Evolutionary conservation across 768 basidiomycete genomes (phyloP), one percentile per base, ranked within the genome.

Genomic region (Russula vinacea): DNA sequence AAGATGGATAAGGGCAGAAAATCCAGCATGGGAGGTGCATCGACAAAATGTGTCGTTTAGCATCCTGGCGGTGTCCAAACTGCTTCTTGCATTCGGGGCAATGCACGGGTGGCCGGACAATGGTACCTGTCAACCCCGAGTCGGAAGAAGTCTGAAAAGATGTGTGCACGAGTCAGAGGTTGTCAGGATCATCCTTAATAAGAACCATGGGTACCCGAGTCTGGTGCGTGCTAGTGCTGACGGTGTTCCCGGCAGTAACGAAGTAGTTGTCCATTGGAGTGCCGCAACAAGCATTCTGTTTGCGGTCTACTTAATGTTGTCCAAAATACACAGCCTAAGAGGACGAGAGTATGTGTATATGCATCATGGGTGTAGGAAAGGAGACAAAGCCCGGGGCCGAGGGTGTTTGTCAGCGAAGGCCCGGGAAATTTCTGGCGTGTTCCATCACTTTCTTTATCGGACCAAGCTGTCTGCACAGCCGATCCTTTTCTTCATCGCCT

Each of bases 401-500:
- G 19, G 10, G 37, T n/a, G 42, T 66, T 62, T 67, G 65, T 61
- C 55, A 67, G 42, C 58, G 22, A n/a, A 39, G 49, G 9, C 22
- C 44, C 70, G 70, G 71, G 71, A 63, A 71, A 67, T 56, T 82
- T 81, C 79, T 70, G 65, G 67, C 54, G 69, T 57, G 53, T 81
- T 78, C 78, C 64, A 78, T 73, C 71, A 72, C 71, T 65, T 73
- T 69, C 70, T 71, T 68, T 71, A 72, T 73, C 69, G 68, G 63
- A 55, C 58, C n/a, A 56, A 14, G 51, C 39, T 16, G 50, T 17
- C 42, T 29, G 22, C n/a, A 58, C 65, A 60, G 56, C 56, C 56
- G 51, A 59, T 65, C 56, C 58, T 66, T 58, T 60, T 56, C 62
- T 55, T 50, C 59, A 55, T 42, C 22, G 19, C 65, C 59, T 52